phyloP scores from a whole-genome alignment of 2,329 filamentous ascomycete genomes.

The Thermomyces lanuginosus region DNA sequence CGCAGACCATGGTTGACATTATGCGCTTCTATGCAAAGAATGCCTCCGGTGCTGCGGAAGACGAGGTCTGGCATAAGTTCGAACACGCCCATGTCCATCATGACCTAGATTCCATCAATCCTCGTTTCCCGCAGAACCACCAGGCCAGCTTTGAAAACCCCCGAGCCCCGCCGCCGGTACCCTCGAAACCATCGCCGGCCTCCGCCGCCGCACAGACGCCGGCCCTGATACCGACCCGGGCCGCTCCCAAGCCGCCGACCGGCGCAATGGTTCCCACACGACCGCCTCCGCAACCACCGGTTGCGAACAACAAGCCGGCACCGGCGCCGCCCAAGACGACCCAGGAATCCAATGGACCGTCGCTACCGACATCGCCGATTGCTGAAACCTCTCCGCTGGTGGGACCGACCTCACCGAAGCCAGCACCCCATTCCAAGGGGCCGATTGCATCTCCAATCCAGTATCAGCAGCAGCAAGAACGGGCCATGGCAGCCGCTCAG shows the following conservation, averaged over 20 bases:
- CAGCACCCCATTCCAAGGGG: conserved; percentile 9
- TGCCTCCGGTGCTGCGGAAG: conserved; percentile 56
- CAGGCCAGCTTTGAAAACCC: conserved; percentile 96
- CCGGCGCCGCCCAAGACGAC: conserved; percentile 34
- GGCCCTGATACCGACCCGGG: conserved; percentile 52
- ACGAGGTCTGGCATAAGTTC: conserved; percentile 84
- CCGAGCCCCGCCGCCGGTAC: conserved; percentile 77
- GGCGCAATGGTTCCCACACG: conserved; percentile 23
- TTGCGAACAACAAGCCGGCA: conserved; percentile 22
- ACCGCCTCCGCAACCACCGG: conserved; percentile 27
- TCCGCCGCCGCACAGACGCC: conserved; percentile 27
- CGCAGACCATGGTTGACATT: conserved; percentile 88
- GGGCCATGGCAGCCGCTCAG: conserved; percentile 64
- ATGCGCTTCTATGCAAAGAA: conserved; percentile 96
- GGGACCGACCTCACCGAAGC: background rate
- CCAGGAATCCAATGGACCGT: conserved; percentile 35
- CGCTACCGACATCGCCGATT: conserved; percentile 35
- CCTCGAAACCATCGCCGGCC: conserved; percentile 28
- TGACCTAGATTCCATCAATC: conserved; percentile 58
- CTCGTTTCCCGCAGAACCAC: conserved; percentile 74
- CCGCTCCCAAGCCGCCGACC: conserved; percentile 71
- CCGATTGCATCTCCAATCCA: conserved; percentile 26
- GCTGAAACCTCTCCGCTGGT: conserved; percentile 42
- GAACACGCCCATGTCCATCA: conserved; percentile 53
- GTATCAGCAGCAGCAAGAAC: conserved; percentile 59